Evolutionary conservation across 108 stramenopile species (phyloP), one percentile per base, ranked within the genome.

Genomic region (Seminavis robusta): DNA sequence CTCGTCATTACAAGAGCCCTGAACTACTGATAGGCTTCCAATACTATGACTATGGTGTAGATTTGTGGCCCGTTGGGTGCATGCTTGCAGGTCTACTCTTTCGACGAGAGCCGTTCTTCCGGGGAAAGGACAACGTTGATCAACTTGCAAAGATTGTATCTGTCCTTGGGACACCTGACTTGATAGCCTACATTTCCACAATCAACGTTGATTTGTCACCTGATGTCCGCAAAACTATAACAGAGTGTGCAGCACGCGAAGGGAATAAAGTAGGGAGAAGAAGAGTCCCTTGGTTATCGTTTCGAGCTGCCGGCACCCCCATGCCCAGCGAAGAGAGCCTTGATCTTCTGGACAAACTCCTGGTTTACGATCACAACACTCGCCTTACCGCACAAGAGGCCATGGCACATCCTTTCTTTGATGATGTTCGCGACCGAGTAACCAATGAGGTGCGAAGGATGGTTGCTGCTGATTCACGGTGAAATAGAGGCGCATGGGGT

Each of bases 1-100:
- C 88, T 6, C 72, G 92, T 15, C 92, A 94, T 48, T 96, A 94
- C 86, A 96, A 96, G 68, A 67, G 75, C 31, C 95, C 95, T 10
- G 95, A 96, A 84, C 47, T 96, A 8, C 56, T 96, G 8, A 52
- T 93, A 16, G 95, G 93, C 7, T 81, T 74, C 37, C 68, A 76
- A 23, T 56, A 69, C 30, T 93, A 93, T 54, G 88, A 89, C 65
- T 89, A 87, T 54, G 75, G 79, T 24, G 74, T 93, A 44, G 91
- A 93, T 49, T 52, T 93, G 58, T 93, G 91, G 91, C 74, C 84
- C 8, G 81, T 93, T 0, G 91, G 91, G n/a, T 89, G 87, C 41
- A 87, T 89, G 2, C 63, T 93, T 27, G 91, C 81, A 1, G 91
- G 91, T 8, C 55, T 93, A 8, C 49, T 93, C 30, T 76, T 89